Evolutionary conservation across 768 basidiomycete genomes (phyloP).

Genomic region (Suillus cothurnatus): DNA sequence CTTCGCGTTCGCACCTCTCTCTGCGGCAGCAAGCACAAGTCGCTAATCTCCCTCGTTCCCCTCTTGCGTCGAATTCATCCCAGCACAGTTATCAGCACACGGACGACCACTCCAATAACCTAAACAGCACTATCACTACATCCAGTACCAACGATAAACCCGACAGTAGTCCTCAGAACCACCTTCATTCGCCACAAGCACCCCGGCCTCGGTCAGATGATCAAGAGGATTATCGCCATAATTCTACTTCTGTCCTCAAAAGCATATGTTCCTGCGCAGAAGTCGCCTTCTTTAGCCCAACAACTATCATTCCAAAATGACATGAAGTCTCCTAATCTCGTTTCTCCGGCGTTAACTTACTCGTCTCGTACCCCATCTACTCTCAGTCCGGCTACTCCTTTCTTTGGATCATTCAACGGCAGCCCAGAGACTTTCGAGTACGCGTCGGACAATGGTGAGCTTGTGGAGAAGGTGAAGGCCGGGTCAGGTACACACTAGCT

Average conservation of each 20-base stretch:
- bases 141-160: conserved; percentile 17
- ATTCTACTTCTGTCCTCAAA: conserved; percentile 16
- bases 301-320: conserved; percentile 27
- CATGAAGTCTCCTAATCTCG: conserved; percentile 51
- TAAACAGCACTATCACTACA: conserved; percentile 24
- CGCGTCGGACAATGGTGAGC: conserved; percentile 22
- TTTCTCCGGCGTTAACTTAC: conserved; percentile 71
- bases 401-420: conserved; percentile 54
- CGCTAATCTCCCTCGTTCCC: conserved; percentile 11
- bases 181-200: conserved; percentile 28
- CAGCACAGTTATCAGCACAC: conserved; percentile 18
- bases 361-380: conserved; percentile 66
- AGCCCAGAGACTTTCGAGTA: conserved; percentile 35
- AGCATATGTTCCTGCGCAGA: conserved; percentile 17
- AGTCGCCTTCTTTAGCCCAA: conserved; percentile 16
- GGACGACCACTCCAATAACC: conserved; percentile 27
- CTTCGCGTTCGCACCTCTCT: conserved; percentile 4
- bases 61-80: conserved; percentile 6
- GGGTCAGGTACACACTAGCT: conserved; percentile 14
- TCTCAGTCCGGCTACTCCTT: conserved; percentile 71
- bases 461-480: conserved; percentile 28
- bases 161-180: conserved; percentile 17
- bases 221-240: conserved; percentile 9
- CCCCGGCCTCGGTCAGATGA: conserved; percentile 3
- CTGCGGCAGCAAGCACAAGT: conserved; percentile 5